These are phyloP conservation scores for Kokia cookei DNA, from an alignment of 441 rosid species.

Conservation along the genomic window DNA sequence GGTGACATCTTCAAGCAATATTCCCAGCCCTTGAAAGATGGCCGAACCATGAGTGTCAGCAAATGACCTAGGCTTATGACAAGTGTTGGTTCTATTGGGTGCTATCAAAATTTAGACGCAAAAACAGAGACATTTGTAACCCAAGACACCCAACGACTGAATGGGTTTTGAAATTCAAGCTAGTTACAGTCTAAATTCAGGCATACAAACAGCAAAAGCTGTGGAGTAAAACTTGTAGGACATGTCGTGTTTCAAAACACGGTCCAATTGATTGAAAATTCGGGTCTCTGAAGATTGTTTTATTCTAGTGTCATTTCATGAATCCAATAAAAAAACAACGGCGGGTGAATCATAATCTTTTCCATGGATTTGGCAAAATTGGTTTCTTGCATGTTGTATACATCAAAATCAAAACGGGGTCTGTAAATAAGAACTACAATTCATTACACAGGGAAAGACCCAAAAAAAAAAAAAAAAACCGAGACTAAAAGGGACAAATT, in stretches of 20 bases:
- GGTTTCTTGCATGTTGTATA: neutral
- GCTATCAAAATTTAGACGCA: no score
- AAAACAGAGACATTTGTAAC: no score
- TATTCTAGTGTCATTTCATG: no score
- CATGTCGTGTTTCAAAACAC: neutral
- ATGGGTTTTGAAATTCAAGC: no score
- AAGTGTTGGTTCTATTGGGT: neutral
- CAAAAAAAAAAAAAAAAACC: no score
- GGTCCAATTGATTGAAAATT: neutral
- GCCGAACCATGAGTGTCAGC: neutral
- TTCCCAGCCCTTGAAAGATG: neutral
- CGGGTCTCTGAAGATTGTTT: no score
- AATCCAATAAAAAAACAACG: neutral
- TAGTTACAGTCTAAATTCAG: neutral
- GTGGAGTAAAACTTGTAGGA: no score
- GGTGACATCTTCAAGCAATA: neutral
- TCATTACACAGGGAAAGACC: neutral
- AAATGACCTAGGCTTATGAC: no score
- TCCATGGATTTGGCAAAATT: neutral
- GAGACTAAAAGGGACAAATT: neutral
- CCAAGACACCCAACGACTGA: no score
- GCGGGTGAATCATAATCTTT: neutral
- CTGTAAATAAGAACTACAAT: neutral
- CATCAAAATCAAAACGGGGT: neutral
- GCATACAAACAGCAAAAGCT: neutral